phyloP scores from a whole-genome alignment of 768 basidiomycete genomes.

The Cystofilobasidium capitatum region DNA sequence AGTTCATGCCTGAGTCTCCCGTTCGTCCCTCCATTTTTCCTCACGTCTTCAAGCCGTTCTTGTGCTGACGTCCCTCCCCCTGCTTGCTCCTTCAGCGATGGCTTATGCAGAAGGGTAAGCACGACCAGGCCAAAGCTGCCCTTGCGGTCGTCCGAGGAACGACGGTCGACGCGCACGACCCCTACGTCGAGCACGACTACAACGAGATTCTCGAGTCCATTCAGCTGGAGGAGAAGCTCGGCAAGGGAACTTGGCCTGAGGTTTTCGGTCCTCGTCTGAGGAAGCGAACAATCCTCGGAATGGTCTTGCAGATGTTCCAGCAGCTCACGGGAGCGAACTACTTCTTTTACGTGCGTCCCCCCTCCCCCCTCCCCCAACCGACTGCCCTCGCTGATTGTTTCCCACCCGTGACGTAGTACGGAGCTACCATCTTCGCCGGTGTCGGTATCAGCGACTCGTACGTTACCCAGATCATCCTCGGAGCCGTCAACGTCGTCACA shows the following conservation, averaged over 20 bases:
- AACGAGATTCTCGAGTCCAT: slow-evolving; percentile 52
- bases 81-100: slow-evolving; percentile 39
- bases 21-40: background rate
- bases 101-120: slow-evolving; percentile 48
- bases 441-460: slow-evolving; percentile 55
- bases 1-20: slow-evolving; percentile 61
- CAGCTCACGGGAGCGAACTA: slow-evolving; percentile 48
- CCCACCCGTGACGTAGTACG: slow-evolving; percentile 47
- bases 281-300: slow-evolving; percentile 17
- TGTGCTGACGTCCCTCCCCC: background rate
- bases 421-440: slow-evolving; percentile 56
- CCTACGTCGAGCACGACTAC: slow-evolving; percentile 32
- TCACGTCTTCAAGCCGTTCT: background rate
- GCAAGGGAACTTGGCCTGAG: slow-evolving; percentile 53
- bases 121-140: slow-evolving; percentile 45
- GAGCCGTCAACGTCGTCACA: slow-evolving; percentile 33
- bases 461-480: slow-evolving; percentile 65
- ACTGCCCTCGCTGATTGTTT: background rate
- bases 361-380: background rate
- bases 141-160: slow-evolving; percentile 25
- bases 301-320: slow-evolving; percentile 55
- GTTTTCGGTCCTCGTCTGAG: slow-evolving; percentile 46
- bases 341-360: slow-evolving; percentile 24
- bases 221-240: slow-evolving; percentile 46
- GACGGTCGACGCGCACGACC: slow-evolving; percentile 20